Percentiles rank a stretch among this genome's conserved stretches.
Evolutionary conservation across 768 basidiomycete species (phyloP).

Genomic region (Tephrocybe rancida): DNA sequence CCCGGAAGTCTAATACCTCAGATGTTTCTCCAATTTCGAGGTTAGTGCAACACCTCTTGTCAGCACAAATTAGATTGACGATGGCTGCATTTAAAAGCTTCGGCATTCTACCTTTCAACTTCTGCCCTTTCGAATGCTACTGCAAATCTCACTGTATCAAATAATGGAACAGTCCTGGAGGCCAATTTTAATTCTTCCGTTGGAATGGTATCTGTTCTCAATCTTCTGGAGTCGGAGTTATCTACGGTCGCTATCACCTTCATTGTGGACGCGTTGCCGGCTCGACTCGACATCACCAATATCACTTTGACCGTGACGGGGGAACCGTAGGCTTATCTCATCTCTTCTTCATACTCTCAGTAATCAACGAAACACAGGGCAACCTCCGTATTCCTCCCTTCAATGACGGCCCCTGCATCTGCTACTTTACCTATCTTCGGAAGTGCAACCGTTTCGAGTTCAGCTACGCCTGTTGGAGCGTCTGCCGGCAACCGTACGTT

Average conservation of each 20-base stretch:
- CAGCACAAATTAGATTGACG: neutral
- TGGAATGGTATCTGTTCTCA: conserved; percentile 36
- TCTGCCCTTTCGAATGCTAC: conserved; percentile 50
- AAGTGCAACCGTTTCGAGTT: neutral
- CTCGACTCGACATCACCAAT: conserved; percentile 39
- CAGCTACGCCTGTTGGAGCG: neutral
- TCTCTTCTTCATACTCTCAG: neutral
- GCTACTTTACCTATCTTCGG: conserved; percentile 32
- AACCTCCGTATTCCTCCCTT: conserved; percentile 36
- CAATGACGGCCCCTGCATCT: conserved; percentile 35
- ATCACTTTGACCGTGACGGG: conserved; percentile 39
- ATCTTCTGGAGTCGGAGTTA: conserved; percentile 39
- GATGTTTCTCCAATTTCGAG: conserved; percentile 58
- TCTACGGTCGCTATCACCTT: conserved; percentile 47
- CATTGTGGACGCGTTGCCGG: conserved; percentile 23
- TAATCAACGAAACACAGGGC: conserved; percentile 10
- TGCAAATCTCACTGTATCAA: conserved; percentile 52
- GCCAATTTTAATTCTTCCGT: conserved; percentile 43
- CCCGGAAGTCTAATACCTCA: conserved; percentile 51
- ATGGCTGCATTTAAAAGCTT: conserved; percentile 31
- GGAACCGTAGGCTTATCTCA: conserved; percentile 31
- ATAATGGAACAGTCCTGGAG: conserved; percentile 33
- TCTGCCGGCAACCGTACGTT: conserved; percentile 13
- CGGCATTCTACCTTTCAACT: conserved; percentile 43
- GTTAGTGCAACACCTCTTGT: conserved; percentile 28